phyloP scores from a whole-genome alignment of 2,329 filamentous ascomycete genomes.

The Monosporascus sp. region DNA sequence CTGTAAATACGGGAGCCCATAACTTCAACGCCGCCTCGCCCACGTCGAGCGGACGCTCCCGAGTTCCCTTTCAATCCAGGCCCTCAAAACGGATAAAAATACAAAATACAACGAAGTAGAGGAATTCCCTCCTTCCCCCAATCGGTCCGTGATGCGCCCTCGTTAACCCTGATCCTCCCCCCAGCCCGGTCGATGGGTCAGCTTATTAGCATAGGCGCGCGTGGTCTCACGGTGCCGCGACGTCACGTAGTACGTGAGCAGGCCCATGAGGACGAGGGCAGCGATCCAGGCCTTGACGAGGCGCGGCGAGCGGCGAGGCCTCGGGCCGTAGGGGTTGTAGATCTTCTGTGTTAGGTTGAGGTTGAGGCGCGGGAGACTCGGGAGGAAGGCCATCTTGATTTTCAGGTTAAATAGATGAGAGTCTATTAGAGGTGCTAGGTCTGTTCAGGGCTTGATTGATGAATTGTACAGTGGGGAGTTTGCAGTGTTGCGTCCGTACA shows the following conservation, averaged over 20 bases:
- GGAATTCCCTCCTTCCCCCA: too few relatives aligned
- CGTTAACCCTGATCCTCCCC: slow-evolving; percentile 3
- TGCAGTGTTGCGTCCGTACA: too few relatives aligned
- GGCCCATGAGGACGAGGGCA: slow-evolving; percentile 18
- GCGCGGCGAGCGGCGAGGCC: slow-evolving; percentile 20
- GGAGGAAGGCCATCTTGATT: not conserved
- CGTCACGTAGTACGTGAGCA: slow-evolving; percentile 22
- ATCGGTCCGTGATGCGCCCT: not conserved
- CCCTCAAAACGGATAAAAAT: too few relatives aligned
- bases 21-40: too few relatives aligned
- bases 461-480: too few relatives aligned
- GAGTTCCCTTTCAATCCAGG: too few relatives aligned
- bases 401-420: not conserved
- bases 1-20: too few relatives aligned
- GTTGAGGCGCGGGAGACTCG: not conserved
- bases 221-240: slow-evolving; percentile 16
- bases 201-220: slow-evolving; percentile 10
- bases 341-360: slow-evolving; percentile 2
- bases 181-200: slow-evolving; percentile 9
- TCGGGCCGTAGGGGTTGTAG: slow-evolving; percentile 25
- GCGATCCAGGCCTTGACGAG: slow-evolving; percentile 23
- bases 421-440: too few relatives aligned
- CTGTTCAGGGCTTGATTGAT: too few relatives aligned
- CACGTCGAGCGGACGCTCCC: too few relatives aligned
- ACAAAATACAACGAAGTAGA: too few relatives aligned